Percentiles rank a stretch among this genome's conserved stretches.
These are phyloP conservation scores for Ceratocystis lukuohia DNA, from an alignment of 2,329 filamentous ascomycete species.

Conservation along the genomic window DNA sequence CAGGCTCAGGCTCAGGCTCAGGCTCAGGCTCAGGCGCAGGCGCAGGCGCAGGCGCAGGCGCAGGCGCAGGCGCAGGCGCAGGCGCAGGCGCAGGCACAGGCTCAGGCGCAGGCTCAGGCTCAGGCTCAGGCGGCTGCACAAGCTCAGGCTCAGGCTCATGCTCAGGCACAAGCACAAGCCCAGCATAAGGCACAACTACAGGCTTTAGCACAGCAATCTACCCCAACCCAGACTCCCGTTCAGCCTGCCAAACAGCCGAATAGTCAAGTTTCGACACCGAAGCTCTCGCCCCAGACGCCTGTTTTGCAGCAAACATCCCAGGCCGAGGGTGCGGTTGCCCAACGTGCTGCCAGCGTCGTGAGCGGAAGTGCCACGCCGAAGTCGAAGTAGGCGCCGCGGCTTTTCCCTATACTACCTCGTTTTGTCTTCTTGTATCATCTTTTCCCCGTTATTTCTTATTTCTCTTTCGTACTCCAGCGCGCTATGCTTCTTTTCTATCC, in stretches of 20 bases:
- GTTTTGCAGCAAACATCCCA: conserved; percentile 1
- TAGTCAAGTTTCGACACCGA: conserved; percentile 2
- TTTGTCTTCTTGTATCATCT: neutral
- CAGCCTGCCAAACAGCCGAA: neutral
- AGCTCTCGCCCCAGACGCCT: conserved; percentile 12
- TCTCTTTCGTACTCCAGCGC: neutral
- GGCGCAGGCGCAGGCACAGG: conserved; percentile 12
- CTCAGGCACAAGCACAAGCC: conserved; percentile 16
- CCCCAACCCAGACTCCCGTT: conserved; percentile 13
- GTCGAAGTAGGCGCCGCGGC: neutral
- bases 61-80: conserved; percentile 20
- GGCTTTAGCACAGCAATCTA: conserved; percentile 19
- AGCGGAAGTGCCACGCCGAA: conserved; percentile 31
- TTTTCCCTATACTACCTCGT: neutral
- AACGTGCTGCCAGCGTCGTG: conserved; percentile 26
- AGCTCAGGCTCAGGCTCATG: conserved; percentile 16
- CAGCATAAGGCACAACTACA: conserved; percentile 20
- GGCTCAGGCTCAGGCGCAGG: conserved; percentile 13
- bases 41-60: conserved; percentile 17
- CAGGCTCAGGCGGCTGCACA: conserved; percentile 9
- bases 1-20: conserved; percentile 21
- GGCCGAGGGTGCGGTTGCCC: neutral
- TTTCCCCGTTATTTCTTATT: neutral
- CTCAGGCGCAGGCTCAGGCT: too few species aligned
- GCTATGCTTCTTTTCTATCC: neutral